Evolutionary conservation across 805 yeast genomes (phyloP).

Genomic region (Cyberlindnera maclurae): DNA sequence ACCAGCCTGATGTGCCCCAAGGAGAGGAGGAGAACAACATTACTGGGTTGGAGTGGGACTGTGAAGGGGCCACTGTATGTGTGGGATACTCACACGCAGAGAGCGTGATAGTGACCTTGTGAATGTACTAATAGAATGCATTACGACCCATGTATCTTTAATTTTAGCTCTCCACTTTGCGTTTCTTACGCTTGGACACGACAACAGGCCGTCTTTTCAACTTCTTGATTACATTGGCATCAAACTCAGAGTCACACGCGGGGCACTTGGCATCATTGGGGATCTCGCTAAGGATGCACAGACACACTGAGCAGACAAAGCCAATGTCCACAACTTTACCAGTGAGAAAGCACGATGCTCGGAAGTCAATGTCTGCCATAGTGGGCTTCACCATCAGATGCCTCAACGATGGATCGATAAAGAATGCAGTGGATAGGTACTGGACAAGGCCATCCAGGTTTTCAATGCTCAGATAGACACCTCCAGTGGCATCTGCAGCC

Average conservation of each 20-base stretch:
- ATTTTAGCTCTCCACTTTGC: constrained; percentile 15
- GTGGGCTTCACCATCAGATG: constrained; percentile 76
- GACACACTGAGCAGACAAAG: constrained; percentile 89
- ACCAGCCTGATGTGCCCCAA: constrained; percentile 16
- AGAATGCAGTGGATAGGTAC: constrained; percentile 72
- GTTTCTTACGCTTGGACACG: constrained; percentile 28
- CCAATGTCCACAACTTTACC: constrained; percentile 91
- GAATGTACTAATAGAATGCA: background rate
- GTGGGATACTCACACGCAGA: constrained; percentile 27
- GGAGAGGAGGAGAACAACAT: constrained; percentile 21
- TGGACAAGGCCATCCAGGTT: constrained; percentile 76
- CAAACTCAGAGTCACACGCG: constrained; percentile 77
- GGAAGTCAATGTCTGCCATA: constrained; percentile 78
- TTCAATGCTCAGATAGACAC: constrained; percentile 67
- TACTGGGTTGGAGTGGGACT: constrained; percentile 30
- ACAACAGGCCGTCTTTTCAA: constrained; percentile 58
- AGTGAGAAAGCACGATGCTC: constrained; percentile 90
- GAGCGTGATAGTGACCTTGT: constrained; percentile 12
- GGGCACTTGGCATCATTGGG: constrained; percentile 74
- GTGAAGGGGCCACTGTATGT: constrained; percentile 21
- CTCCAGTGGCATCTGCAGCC: constrained; percentile 91
- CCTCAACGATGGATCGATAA: constrained; percentile 79
- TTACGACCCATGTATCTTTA: background rate
- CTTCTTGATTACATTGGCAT: constrained; percentile 49
- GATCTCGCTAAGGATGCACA: constrained; percentile 65